A percentile compares a stretch with the other conserved stretches of the same genome.
These are phyloP conservation scores for Aureobasidium vineae DNA, from an alignment of 2,329 filamentous ascomycete species.

Conservation along the genomic window DNA sequence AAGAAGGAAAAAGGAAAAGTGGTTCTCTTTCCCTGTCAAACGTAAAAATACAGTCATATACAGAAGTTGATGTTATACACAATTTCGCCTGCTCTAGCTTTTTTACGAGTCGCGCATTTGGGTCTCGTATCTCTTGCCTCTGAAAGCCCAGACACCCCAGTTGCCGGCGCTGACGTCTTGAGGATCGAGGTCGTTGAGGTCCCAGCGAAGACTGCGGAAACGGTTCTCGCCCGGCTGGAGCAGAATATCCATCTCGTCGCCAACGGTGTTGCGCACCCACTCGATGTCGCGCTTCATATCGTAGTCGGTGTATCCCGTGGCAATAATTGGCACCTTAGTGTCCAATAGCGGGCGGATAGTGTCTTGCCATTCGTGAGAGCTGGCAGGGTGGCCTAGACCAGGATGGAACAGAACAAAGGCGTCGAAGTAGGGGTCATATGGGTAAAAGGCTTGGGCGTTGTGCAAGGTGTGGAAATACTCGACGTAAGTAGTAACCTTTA, in stretches of 20 bases:
- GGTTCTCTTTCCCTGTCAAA: background rate
- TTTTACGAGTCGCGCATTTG: constrained; percentile 20
- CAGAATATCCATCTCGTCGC: constrained; percentile 87
- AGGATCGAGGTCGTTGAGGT: constrained; percentile 91
- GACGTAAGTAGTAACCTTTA: constrained; percentile 97
- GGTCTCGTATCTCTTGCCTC: constrained; percentile 89
- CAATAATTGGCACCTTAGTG: constrained; percentile 92
- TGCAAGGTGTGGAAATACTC: constrained; percentile 98
- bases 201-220: constrained; percentile 94
- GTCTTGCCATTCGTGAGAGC: constrained; percentile 88
- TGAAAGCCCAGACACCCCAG: constrained; percentile 96
- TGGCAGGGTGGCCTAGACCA: constrained; percentile 89
- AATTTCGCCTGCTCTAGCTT: background rate
- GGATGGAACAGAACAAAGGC: constrained; percentile 97
- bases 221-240: constrained; percentile 90
- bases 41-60: constrained; percentile 22
- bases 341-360: constrained; percentile 87
- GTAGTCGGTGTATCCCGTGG: constrained; percentile 92
- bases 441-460: constrained; percentile 83
- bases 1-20: background rate
- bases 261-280: constrained; percentile 81
- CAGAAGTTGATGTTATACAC: constrained; percentile 18
- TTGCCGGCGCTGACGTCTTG: constrained; percentile 94
- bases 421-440: constrained; percentile 98
- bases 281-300: constrained; percentile 92